Conservation (phyloP, 2,329 filamentous ascomycete species). For the Venturia asperata region DNA sequence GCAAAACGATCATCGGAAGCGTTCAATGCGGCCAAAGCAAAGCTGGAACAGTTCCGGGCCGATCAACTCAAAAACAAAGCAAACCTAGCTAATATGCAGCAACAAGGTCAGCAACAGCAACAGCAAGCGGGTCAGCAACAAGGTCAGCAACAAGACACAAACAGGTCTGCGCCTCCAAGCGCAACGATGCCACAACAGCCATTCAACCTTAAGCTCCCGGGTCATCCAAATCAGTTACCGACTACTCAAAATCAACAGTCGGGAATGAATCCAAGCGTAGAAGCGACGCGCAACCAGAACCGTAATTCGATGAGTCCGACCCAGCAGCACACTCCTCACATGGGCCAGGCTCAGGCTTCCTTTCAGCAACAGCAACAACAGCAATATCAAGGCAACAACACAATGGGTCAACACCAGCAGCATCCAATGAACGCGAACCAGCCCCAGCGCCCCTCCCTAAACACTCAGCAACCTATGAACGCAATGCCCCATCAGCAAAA, state of each 20-base stretch:
- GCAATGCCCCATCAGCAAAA: conserved; percentile 22
- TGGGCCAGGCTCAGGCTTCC: conserved; percentile 10
- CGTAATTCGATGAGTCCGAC: conserved; percentile 16
- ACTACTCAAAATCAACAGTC: conserved; percentile 17
- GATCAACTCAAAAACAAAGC: conserved; percentile 20
- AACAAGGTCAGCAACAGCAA: conserved; percentile 20
- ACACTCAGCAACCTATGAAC: conserved; percentile 26
- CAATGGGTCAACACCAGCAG: conserved; percentile 16
- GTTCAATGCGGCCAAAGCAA: conserved; percentile 31
- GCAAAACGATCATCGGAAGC: conserved; percentile 28
- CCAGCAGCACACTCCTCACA: conserved; percentile 18
- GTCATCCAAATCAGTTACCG: conserved; percentile 25
- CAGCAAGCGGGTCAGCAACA: conserved; percentile 23
- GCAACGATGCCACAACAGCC: conserved; percentile 24
- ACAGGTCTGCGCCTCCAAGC: conserved; percentile 5
- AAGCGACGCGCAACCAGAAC: conserved; percentile 16
- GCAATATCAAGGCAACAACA: conserved; percentile 1
- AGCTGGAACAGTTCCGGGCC: conserved; percentile 19
- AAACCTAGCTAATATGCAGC: conserved; percentile 8
- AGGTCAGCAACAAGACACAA: conserved; percentile 22
- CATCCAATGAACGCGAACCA: conserved; percentile 11
- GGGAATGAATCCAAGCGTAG: conserved; percentile 19
- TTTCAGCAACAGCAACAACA: background rate
- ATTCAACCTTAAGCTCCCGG: conserved; percentile 20
- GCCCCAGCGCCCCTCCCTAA: conserved; percentile 11